These are phyloP conservation scores for Salvia hispanica DNA, from an alignment of 257 asterid species.

Conservation along the genomic window DNA sequence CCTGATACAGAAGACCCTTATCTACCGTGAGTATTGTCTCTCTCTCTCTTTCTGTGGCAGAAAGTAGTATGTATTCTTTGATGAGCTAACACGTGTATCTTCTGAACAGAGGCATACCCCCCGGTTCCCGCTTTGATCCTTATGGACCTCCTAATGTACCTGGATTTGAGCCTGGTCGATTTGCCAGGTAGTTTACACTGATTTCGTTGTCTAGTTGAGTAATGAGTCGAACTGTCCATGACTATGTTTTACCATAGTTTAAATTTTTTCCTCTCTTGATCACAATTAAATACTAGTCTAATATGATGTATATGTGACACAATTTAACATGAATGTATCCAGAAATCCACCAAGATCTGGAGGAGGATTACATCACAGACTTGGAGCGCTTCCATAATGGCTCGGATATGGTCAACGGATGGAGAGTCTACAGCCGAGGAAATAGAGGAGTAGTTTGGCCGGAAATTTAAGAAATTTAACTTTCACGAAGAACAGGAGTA, in stretches of 20 bases:
- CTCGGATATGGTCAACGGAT: too few relatives aligned
- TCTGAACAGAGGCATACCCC: slow-evolving; percentile 65
- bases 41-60: too few relatives aligned
- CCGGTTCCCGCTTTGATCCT: slow-evolving; percentile 94
- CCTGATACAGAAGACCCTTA: slow-evolving; percentile 33
- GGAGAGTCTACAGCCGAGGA: too few relatives aligned
- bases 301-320: too few relatives aligned
- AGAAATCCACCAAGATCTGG: slow-evolving; percentile 47
- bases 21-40: too few relatives aligned
- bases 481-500: too few relatives aligned
- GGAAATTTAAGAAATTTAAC: too few relatives aligned
- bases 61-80: neutral
- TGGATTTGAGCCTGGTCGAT: slow-evolving; percentile 83
- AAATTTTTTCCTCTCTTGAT: neutral
- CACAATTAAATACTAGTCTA: too few relatives aligned
- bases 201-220: neutral
- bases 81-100: slow-evolving; percentile 2
- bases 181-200: slow-evolving; percentile 51
- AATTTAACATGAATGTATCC: neutral
- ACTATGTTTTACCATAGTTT: neutral
- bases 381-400: slow-evolving; percentile 46
- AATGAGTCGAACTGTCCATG: neutral
- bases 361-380: slow-evolving; percentile 50
- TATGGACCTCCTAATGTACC: slow-evolving; percentile 88
- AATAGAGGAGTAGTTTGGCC: too few relatives aligned